Base-by-base conservation (phyloP, 345 rosid genomes). In the Mallotus nudiflorus region DNA sequence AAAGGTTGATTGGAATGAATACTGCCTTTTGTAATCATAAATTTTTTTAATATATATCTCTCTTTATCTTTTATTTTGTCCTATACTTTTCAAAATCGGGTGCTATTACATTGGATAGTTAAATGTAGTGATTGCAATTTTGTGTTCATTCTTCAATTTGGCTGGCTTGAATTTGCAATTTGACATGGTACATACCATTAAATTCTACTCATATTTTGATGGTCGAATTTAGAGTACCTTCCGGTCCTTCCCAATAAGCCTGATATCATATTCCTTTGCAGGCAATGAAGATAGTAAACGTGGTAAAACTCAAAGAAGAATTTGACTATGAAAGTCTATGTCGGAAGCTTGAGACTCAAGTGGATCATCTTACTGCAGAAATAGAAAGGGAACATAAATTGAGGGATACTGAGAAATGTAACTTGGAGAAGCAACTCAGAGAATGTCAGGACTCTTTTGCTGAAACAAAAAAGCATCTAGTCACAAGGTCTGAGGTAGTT, bases 221-320 rank as follows among this genome's bases (percentile, higher is more conserved):
- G 48, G 22, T 53, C n/a, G n/a, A 49, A 16, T 2, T 6, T 49
- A 19, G 3, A 7, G 18, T n/a, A n/a, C n/a, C n/a, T n/a, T n/a
- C n/a, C 19, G 4, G 22, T 0, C 20, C 19, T 62, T 14, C 22
- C 50, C 66, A 39, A 15, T 22, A 35, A 57, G 48, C 62, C 31
- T 84, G 67, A 67, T 27, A 46, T 28, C 1, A 1, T 64, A 25
- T 66, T 75, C 51, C 68, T 75, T 80, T 78, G 78, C 89, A 93
- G 98, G 98, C 98, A 28, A 91, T 91, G 97, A 93, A 89, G 82
- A 81, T 93, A 65, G 93, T 91, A n/a, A 93, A 93, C 78, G 78
- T 84, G 91, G 82, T 89, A 66, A 93, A 91, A 85, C 91, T 91
- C 76, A 93, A 86, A 83, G 97, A 91, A 82, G 98, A 93, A 82